These are phyloP conservation scores for Jaminaea rosea DNA, from an alignment of 1,284 basidiomycete genomes.

Conservation along the genomic window DNA sequence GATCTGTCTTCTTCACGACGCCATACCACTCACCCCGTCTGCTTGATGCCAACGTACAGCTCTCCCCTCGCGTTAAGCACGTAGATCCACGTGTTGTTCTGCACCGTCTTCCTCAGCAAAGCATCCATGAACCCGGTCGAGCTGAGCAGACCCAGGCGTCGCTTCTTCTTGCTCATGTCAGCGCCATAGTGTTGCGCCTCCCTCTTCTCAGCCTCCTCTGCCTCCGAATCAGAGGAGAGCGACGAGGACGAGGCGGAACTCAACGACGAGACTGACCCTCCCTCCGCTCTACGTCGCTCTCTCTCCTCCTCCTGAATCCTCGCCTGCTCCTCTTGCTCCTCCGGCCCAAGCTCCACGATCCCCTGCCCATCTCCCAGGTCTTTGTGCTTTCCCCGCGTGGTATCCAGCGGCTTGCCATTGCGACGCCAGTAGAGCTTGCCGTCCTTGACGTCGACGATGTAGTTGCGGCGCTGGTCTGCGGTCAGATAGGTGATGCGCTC, in stretches of 20 bases:
- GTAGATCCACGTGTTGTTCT: conserved; percentile 19
- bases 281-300: neutral
- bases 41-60: conserved; percentile 34
- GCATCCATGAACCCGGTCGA: conserved; percentile 26
- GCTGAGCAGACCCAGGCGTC: conserved; percentile 14
- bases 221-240: conserved; percentile 4
- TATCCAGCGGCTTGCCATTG: conserved; percentile 55
- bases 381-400: conserved; percentile 33
- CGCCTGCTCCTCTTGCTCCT: conserved; percentile 24
- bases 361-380: conserved; percentile 40
- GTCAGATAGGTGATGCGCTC: conserved; percentile 50
- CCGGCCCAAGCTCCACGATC: conserved; percentile 35
- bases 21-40: too few species aligned
- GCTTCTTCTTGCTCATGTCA: conserved; percentile 15
- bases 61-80: conserved; percentile 35
- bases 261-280: conserved; percentile 8
- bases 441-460: conserved; percentile 58
- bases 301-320: conserved; percentile 4
- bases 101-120: conserved; percentile 26
- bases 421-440: conserved; percentile 64
- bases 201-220: conserved; percentile 8
- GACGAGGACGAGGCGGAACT: conserved; percentile 5
- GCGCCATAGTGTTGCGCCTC: conserved; percentile 17
- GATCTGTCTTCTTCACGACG: too few species aligned
- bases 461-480: conserved; percentile 63